Evolutionary conservation across 192 early-diverging fungal genomes (phyloP), one percentile per base, ranked within the genome.

Genomic region (Coemansia brasiliensis): DNA sequence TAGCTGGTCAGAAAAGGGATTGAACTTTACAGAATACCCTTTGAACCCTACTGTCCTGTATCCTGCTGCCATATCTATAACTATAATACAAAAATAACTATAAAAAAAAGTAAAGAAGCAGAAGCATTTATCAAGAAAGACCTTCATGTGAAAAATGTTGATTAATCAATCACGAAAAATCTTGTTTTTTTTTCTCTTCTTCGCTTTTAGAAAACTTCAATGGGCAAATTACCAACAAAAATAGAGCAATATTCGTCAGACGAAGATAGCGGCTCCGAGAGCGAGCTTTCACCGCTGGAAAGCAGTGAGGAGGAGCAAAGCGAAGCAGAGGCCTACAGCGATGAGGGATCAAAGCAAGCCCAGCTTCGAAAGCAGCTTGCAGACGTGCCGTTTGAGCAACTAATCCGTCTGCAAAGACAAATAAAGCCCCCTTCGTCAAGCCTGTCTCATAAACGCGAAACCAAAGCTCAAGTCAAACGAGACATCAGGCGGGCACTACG

Each of bases 11-110:
- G 92, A 90, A 69, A 98, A 99, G 3, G 97, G 96, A 72, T 89
- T 93, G 82, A 90, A 99, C 77, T 97, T 72, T 71, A 96, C 92
- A n/a, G 85, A 80, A 64, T 94, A 94, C 43, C 94, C 94, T 59
- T 96, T 93, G 77, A 83, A 94, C 5, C 92, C 91, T 22, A 84
- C 70, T 18, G 94, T 94, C 44, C 87, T 80, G 74, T 88, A 91
- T 52, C 44, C 44, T 8, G 50, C 56, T 39, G 4, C 46, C 55
- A 45, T 35, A 26, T 13, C 38, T 43, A 41, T 60, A 16, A 26
- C 10, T 41, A 42, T 26, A 39, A 27, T 29, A n/a, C 37, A 51
- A 25, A 32, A 51, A 21, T 8, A 27, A 5, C 17, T n/a, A 22
- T 7, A 3, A 40, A 15, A 39, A 9, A 4, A 16, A 26, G 17